Base-by-base conservation (phyloP, 2,329 filamentous ascomycete species). In the Aureobasidium uvarum region DNA sequence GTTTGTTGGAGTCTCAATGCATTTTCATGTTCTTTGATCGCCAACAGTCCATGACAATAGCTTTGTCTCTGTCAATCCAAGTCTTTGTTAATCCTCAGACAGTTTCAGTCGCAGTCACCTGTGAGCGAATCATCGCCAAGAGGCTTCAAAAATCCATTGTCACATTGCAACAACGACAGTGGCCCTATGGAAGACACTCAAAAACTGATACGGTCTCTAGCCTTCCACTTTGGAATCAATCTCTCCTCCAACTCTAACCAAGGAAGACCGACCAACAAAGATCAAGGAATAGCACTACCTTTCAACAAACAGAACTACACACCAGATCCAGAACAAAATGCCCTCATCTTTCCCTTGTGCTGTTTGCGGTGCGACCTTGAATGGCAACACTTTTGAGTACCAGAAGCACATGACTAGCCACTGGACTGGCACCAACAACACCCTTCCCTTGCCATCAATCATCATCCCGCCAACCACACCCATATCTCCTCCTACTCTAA, bases 361-460 rank as follows among this genome's bases (percentile, higher is more conserved):
- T 23, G 10, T 33, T 3, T 54, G 50, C 10, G 31, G 50, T 8
- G 8, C 50, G n/a, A 4, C 28, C 8, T 54, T 54, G 16, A 36
- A 14, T 7, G 8, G n/a, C 28, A 36, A n/a, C 31, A 54, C 50
- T 10, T 54, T 23, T n/a, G 18, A 20, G 2, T 54, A 54, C 7
- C 50, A 54, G n/a, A 54, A 20, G 11, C 50, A 54, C 50, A 54
- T 54, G 50, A 36, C 50, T 13, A 18, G 8, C n/a, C 50, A 54
- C n/a, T 36, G 31, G 50, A n/a, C 50, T 23, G 31, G 31, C 5
- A 13, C 2, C 11, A 36, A 20, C 31, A 36, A 36, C n/a, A 11
- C 31, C 11, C 20, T 36, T 8, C 28, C 50, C 11, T n/a, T 54
- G n/a, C 31, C 50, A 11, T 54, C 50, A 6, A 54, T 54, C 18